These are phyloP conservation scores for Hamamelis virginiana DNA, from an alignment of 164 flowering plant species.

Conservation along the genomic window DNA sequence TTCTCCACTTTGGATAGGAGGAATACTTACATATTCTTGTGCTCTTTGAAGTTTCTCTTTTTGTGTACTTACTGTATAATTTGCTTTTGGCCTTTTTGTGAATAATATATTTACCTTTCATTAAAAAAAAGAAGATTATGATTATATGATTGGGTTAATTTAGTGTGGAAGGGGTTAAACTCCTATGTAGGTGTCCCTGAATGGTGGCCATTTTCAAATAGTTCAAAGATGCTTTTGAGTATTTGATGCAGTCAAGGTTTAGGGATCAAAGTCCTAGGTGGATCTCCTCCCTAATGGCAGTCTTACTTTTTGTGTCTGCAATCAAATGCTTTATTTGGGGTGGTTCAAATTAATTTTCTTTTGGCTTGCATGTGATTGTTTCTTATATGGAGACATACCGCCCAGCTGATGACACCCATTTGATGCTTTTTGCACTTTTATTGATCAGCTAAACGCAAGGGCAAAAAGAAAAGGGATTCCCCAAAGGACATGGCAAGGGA, in stretches of 20 bases:
- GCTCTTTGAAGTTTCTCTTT: no score
- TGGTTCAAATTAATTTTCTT: not conserved
- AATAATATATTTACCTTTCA: no score
- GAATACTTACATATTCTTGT: no score
- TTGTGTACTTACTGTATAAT: no score
- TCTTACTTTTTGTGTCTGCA: not conserved
- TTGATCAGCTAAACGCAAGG: constrained; percentile 68
- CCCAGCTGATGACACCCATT: not conserved
- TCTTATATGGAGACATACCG: not conserved
- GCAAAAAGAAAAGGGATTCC: constrained; percentile 74
- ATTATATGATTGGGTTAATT: not conserved
- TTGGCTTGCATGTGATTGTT: not conserved
- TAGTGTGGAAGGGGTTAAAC: not conserved
- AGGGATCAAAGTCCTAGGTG: not conserved
- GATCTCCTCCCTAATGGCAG: not conserved
- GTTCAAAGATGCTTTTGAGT: not conserved
- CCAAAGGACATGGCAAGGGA: constrained; percentile 56
- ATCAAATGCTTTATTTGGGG: not conserved
- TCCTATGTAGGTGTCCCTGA: not conserved
- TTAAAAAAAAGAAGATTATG: not conserved
- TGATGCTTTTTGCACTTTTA: not conserved
- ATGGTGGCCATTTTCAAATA: not conserved
- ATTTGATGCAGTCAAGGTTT: not conserved
- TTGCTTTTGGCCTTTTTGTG: no score
- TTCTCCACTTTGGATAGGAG: no score